phyloP scores from a whole-genome alignment of 1,139 yeast genomes.

The Oligophagozyma castellii region DNA sequence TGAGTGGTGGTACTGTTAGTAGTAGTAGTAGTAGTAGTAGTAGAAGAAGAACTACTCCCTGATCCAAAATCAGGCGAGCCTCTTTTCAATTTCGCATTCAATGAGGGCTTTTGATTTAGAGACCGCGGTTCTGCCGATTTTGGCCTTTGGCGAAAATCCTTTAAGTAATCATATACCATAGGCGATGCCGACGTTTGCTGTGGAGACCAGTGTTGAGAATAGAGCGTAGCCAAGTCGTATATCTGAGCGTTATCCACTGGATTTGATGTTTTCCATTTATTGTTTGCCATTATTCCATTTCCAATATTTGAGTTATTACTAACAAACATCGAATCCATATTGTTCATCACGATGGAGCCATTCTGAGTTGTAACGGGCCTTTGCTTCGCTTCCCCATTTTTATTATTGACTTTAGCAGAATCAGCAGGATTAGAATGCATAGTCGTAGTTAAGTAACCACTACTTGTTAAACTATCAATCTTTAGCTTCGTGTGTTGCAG shows the following conservation, averaged over 20 bases:
- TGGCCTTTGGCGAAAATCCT: constrained; percentile 25
- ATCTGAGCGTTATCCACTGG: constrained; percentile 1
- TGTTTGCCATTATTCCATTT: constrained; percentile 4
- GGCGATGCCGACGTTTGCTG: constrained; percentile 14
- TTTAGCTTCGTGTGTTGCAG: constrained; percentile 32
- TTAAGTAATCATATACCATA: constrained; percentile 16
- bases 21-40: constrained; percentile 6
- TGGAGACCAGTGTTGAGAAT: constrained; percentile 16
- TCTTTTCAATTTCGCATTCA: constrained; percentile 1
- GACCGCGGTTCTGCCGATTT: constrained; percentile 30
- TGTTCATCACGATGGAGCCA: constrained; percentile 6
- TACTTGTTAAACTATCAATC: constrained; percentile 23
- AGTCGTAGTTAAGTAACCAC: constrained; percentile 9
- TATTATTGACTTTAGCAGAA: background rate
- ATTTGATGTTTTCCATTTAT: constrained; percentile 1
- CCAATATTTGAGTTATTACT: constrained; percentile 4
- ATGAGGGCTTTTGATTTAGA: constrained; percentile 2
- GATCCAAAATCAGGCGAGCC: too few species aligned
- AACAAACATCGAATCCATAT: constrained; percentile 11
- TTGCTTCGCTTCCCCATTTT: constrained; percentile 1
- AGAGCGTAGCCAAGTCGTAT: background rate
- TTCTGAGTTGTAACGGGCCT: constrained; percentile 10
- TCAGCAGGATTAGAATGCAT: constrained; percentile 1
- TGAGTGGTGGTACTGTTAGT: constrained; percentile 6
- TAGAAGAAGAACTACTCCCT: constrained; percentile 2